A percentile compares a stretch with the other conserved stretches of the same genome.
Conservation (phyloP, 179 eudicot species). For the Silene noctiflora region DNA sequence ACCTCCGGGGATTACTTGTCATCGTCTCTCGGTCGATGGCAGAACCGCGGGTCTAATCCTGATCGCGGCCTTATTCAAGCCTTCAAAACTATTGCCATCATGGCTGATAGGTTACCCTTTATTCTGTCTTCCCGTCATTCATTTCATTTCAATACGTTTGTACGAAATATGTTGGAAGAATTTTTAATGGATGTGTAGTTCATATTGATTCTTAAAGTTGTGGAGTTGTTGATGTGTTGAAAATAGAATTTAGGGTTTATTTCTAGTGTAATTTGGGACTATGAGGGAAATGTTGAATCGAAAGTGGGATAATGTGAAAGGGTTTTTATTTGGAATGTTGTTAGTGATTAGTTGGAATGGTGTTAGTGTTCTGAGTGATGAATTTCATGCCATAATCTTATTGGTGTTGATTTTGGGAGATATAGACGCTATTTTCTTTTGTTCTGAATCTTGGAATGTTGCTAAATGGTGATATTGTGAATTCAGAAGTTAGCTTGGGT, state of each 20-base stretch:
- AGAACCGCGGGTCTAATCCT: slow-evolving; percentile 71
- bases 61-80: slow-evolving; percentile 63
- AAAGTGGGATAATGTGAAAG: too few relatives aligned
- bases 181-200: too few relatives aligned
- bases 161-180: slow-evolving; percentile 20
- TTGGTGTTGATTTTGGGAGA: not conserved
- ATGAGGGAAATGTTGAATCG: too few relatives aligned
- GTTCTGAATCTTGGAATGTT: not conserved
- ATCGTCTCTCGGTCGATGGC: slow-evolving; percentile 72
- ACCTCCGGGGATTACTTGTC: slow-evolving; percentile 60
- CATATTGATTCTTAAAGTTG: slow-evolving; percentile 18
- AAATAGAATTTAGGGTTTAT: too few relatives aligned
- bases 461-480: not conserved
- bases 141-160: slow-evolving; percentile 29
- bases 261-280: too few relatives aligned
- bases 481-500: not conserved
- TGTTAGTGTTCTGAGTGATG: not conserved
- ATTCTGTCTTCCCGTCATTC: slow-evolving; percentile 17
- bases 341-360: too few relatives aligned
- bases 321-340: too few relatives aligned
- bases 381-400: not conserved
- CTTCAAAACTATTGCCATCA: slow-evolving; percentile 69
- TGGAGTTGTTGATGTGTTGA: slow-evolving; percentile 39
- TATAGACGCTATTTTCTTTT: not conserved
- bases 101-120: slow-evolving; percentile 79